A percentile compares a stretch with the other conserved stretches of the same genome.
These are phyloP conservation scores for Beauveria australis DNA, from an alignment of 2,329 filamentous ascomycete species.

Conservation along the genomic window DNA sequence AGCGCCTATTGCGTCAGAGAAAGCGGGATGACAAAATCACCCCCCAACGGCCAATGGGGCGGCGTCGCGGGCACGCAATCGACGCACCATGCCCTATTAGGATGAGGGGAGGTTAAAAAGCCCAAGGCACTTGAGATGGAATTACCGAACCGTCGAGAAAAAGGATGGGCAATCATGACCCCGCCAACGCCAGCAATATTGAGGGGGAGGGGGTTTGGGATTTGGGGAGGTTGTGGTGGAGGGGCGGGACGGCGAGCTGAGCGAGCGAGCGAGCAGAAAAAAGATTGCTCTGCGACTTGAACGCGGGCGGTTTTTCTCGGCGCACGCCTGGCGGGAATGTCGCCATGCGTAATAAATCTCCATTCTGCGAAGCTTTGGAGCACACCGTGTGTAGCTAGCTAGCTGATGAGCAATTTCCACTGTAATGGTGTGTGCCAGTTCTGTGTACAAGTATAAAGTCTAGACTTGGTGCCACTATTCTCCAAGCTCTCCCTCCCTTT, in stretches of 20 bases:
- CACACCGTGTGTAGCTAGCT: background rate
- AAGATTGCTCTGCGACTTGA: background rate
- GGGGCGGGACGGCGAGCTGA: background rate
- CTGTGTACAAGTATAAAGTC: background rate
- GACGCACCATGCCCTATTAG: constrained; percentile 13
- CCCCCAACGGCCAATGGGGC: constrained; percentile 18
- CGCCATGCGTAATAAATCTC: background rate
- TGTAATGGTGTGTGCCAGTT: background rate
- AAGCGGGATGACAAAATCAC: constrained; percentile 21
- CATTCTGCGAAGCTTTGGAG: background rate
- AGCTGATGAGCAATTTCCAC: constrained; percentile 5
- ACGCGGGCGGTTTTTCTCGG: background rate
- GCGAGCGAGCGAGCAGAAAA: background rate
- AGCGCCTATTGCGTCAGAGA: constrained; percentile 22
- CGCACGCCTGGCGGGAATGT: background rate
- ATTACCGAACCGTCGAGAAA: background rate
- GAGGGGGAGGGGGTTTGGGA: background rate
- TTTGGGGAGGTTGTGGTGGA: background rate
- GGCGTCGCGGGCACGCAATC: constrained; percentile 21
- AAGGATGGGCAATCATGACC: background rate
- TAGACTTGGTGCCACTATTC: background rate
- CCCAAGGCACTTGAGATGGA: background rate
- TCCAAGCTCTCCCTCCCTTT: background rate
- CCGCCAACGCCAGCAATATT: background rate
- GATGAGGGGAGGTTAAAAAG: background rate